These are phyloP conservation scores for Capronia americana DNA, from an alignment of 2,329 filamentous ascomycete species.

Conservation along the genomic window DNA sequence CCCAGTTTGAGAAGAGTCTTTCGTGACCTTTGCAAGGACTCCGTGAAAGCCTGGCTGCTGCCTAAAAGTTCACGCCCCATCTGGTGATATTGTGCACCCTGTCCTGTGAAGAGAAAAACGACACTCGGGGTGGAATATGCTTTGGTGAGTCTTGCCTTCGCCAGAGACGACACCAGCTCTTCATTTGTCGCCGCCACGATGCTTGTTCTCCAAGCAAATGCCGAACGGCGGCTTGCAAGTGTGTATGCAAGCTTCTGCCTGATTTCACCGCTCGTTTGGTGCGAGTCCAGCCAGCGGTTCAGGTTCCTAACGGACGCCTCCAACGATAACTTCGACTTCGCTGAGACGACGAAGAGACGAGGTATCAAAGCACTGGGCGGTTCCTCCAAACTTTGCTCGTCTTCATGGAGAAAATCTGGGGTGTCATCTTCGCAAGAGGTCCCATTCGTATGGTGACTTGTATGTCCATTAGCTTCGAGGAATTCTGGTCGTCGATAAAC, in stretches of 20 bases:
- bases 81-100: slow-evolving; percentile 46
- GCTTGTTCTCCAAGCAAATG: not conserved
- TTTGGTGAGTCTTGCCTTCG: not conserved
- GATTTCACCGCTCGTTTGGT: too few species aligned
- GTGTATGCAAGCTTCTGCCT: not conserved
- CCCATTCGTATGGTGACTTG: too few species aligned
- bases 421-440: not conserved
- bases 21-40: slow-evolving; percentile 22
- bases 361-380: not conserved
- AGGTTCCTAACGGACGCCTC: too few species aligned
- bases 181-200: not conserved
- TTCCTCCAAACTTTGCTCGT: not conserved
- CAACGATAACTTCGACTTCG: too few species aligned
- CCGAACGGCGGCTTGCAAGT: not conserved
- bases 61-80: slow-evolving; percentile 46
- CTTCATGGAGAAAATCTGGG: too few species aligned
- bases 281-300: too few species aligned
- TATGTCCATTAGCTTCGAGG: too few species aligned
- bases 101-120: slow-evolving; percentile 46
- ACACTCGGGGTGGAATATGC: slow-evolving; percentile 17
- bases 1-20: slow-evolving; percentile 14
- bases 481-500: not conserved
- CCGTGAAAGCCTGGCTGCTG: slow-evolving; percentile 35
- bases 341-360: not conserved
- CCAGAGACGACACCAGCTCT: not conserved